Conservation (phyloP, 1,139 yeast species). For the Debaryomyces udenii region DNA sequence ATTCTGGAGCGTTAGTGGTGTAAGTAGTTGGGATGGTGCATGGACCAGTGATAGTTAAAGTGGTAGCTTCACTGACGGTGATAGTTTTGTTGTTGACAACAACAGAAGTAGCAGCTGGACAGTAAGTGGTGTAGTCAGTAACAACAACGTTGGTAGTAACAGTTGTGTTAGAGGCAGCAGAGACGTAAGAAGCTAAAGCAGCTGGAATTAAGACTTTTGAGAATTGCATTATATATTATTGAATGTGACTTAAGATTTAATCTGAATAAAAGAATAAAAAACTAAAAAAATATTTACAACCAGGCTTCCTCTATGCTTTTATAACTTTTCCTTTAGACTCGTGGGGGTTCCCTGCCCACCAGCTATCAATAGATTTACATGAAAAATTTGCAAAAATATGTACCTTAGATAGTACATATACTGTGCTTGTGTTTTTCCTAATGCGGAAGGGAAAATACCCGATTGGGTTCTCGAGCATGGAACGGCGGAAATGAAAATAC, state of each 20-base stretch:
- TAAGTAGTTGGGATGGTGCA: constrained; percentile 52
- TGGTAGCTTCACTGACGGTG: constrained; percentile 50
- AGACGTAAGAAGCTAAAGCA: constrained; percentile 42
- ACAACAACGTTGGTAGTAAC: constrained; percentile 48
- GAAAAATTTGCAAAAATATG: no score
- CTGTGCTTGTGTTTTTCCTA: no score
- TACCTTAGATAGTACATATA: no score
- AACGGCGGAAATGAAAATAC: no score
- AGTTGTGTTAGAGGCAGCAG: constrained; percentile 44
- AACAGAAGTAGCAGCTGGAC: constrained; percentile 44
- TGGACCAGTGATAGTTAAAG: constrained; percentile 50
- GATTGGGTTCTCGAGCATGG: no score
- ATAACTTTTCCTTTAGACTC: no score
- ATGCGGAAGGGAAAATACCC: no score
- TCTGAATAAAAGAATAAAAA: constrained; percentile 1
- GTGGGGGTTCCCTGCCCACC: no score
- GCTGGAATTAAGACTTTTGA: constrained; percentile 42
- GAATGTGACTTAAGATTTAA: no score
- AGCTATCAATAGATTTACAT: no score
- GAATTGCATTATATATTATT: constrained; percentile 45
- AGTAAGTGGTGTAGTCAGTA: constrained; percentile 52
- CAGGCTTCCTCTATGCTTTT: no score
- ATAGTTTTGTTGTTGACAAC: constrained; percentile 51
- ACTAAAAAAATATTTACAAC: background rate
- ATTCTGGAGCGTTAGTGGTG: constrained; percentile 25